Base-by-base conservation (phyloP, 2,329 filamentous ascomycete genomes). In the Neonectria punicea region DNA sequence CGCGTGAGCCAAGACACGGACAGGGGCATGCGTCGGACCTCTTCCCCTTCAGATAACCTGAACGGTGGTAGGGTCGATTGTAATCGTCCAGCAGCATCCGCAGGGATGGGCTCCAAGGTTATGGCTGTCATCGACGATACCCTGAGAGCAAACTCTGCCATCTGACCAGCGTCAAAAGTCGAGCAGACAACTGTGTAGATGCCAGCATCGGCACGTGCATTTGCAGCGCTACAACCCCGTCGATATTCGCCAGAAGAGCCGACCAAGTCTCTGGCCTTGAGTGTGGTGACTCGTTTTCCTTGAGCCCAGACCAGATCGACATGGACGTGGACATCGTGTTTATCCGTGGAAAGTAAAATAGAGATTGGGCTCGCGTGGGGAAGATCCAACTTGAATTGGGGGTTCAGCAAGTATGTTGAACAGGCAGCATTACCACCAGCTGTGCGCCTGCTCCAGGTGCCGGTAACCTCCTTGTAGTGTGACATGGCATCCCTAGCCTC, bases 161-260 rank as follows among this genome's bases (percentile, higher is more conserved):
- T 83, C 74, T 97, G 93, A 9, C 91, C 91, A 0, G 91, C 86
- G 67, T 97, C 93, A 77, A 97, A 98, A 0, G 95, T 97, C 2
- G 93, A 97, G 76, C 92, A 95, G 7, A 98, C 91, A 61, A 97
- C 85, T 0, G 93, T 98, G 78, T 98, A 99, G 0, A 85, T 85
- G 0, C 95, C 95, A 1, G 88, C 81, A 43, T 90, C 88, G 18
- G 97, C 81, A 20, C 82, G 68, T 74, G 73, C 78, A 67, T 92
- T 87, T 3, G 91, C 90, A 34, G 94, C 83, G 4, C 92, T 92
- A 75, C 92, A 93, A 30, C 92, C 92, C 30, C 91, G 89, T 53
- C 92, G 90, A 79, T 99, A 98, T 70, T 97, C 93, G n/a, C 93
- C 93, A 36, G 93, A 97, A 61, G 93, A 91, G 22, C 88, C 87